These are phyloP conservation scores for Kluyveromyces sp. DNA, from an alignment of 1,139 yeast species.

Conservation along the genomic window DNA sequence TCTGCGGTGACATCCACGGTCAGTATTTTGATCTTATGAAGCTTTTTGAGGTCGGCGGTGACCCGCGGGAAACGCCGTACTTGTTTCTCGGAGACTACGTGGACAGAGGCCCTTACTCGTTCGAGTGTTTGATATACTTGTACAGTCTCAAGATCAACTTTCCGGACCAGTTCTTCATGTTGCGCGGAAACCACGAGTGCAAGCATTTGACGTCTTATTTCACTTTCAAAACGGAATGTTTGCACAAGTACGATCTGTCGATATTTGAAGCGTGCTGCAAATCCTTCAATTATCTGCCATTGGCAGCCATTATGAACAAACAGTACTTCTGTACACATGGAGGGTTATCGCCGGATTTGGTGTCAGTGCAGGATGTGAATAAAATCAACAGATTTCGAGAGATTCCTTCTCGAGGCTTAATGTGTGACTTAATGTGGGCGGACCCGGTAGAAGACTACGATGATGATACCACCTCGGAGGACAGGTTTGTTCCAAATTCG, in stretches of 20 bases:
- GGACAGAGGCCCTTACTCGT: constrained; percentile 88
- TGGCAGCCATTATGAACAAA: constrained; percentile 90
- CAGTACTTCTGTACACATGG: constrained; percentile 97
- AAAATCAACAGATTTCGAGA: constrained; percentile 76
- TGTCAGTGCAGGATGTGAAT: constrained; percentile 61
- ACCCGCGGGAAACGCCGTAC: constrained; percentile 69
- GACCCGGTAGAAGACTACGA: constrained; percentile 92
- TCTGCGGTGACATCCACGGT: constrained; percentile 96
- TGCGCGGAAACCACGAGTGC: constrained; percentile 95
- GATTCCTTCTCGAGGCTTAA: constrained; percentile 88
- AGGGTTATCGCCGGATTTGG: constrained; percentile 86
- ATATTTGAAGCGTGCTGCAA: constrained; percentile 71
- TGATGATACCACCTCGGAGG: constrained; percentile 41
- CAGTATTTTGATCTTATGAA: constrained; percentile 89
- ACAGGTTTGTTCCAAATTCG: constrained; percentile 56
- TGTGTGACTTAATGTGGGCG: constrained; percentile 96
- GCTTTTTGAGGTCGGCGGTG: constrained; percentile 90
- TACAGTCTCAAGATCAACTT: constrained; percentile 76
- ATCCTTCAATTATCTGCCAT: constrained; percentile 82
- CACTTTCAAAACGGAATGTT: constrained; percentile 86
- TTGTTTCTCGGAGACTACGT: constrained; percentile 93
- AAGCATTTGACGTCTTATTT: constrained; percentile 89
- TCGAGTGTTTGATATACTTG: constrained; percentile 77
- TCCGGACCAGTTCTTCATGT: constrained; percentile 70
- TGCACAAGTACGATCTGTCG: constrained; percentile 65